These are phyloP conservation scores for Neurospora cerealis DNA, from an alignment of 495 filamentous ascomycete species.

Conservation along the genomic window DNA sequence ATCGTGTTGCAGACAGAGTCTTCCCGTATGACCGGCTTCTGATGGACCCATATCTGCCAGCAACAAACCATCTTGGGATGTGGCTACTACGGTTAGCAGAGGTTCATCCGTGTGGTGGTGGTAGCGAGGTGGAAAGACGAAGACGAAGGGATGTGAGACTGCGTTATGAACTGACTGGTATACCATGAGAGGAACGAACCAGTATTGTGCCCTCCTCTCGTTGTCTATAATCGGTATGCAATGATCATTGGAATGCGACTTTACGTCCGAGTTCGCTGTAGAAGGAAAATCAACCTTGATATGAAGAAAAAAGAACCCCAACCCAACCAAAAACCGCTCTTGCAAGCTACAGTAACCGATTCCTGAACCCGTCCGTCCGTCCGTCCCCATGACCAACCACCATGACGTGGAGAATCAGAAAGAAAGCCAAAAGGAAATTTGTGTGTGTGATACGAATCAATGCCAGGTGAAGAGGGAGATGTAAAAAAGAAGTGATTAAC, in stretches of 20 bases:
- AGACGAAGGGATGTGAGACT: not conserved
- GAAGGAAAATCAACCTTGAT: not conserved
- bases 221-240: not conserved
- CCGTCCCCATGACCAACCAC: not conserved
- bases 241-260: not conserved
- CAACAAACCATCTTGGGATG: not conserved
- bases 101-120: not conserved
- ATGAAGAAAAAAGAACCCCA: not conserved
- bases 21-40: too few species aligned
- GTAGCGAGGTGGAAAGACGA: not conserved
- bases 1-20: too few species aligned
- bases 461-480: not conserved
- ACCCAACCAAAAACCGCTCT: not conserved
- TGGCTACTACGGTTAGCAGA: not conserved
- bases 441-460: not conserved
- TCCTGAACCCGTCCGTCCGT: not conserved
- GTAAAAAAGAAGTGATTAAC: not conserved
- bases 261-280: not conserved
- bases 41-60: too few species aligned
- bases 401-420: not conserved
- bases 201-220: not conserved
- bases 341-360: not conserved
- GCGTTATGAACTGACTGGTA: not conserved
- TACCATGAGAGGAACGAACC: not conserved
- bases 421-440: not conserved